phyloP scores from a whole-genome alignment of 768 basidiomycete genomes.

The Ramaria rubella region DNA sequence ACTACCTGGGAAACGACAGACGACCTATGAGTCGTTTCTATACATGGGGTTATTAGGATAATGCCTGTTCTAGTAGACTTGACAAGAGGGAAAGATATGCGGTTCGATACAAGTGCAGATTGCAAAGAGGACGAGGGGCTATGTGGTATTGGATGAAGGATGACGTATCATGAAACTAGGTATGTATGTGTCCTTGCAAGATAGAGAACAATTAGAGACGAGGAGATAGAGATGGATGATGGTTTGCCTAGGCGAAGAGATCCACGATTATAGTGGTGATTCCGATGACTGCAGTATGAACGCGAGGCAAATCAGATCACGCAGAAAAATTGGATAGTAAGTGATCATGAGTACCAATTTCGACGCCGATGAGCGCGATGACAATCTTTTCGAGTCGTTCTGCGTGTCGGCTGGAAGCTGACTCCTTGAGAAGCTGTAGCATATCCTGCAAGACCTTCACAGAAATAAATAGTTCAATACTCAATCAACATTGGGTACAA shows the following conservation, averaged over 20 bases:
- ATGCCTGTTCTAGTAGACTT: too few relatives aligned
- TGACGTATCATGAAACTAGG: too few relatives aligned
- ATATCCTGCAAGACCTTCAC: conserved; percentile 97
- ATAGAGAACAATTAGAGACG: not conserved
- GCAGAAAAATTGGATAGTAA: not conserved
- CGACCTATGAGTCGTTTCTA: not conserved
- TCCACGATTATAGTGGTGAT: conserved; percentile 90
- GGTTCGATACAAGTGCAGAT: too few relatives aligned
- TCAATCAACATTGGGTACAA: not conserved
- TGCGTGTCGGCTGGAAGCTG: conserved; percentile 83
- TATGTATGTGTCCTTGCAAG: too few relatives aligned
- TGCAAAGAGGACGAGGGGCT: too few relatives aligned
- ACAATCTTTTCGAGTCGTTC: conserved; percentile 92
- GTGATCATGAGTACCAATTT: conserved; percentile 61
- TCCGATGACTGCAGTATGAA: conserved; percentile 55
- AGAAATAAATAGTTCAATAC: conserved; percentile 30
- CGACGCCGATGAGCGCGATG: conserved; percentile 83
- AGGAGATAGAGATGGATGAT: not conserved
- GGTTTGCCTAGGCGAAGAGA: conserved; percentile 35
- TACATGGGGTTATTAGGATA: too few relatives aligned
- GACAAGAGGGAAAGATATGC: too few relatives aligned
- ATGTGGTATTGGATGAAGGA: too few relatives aligned
- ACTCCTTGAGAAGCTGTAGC: conserved; percentile 91
- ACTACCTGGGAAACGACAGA: not conserved
- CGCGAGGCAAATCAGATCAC: conserved; percentile 17